These are phyloP conservation scores for Coemansia sp. DNA, from an alignment of 192 early-diverging fungal species.

Conservation along the genomic window DNA sequence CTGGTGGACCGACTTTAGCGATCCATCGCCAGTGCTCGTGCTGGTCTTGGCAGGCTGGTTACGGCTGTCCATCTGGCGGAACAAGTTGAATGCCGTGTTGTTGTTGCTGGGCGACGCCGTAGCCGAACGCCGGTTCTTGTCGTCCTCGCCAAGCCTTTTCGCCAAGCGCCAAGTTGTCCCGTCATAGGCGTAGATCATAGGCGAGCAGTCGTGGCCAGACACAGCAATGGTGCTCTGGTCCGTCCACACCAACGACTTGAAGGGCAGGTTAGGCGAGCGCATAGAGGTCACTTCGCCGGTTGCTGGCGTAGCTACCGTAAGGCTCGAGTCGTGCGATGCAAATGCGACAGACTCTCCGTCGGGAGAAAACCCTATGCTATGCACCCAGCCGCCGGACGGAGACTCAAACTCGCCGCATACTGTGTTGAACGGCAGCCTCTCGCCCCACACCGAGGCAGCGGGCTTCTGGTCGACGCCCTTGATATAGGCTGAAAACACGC, in stretches of 20 bases:
- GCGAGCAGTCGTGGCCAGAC: conserved; percentile 92
- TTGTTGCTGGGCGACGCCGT: conserved; percentile 56
- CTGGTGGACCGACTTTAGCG: conserved; percentile 87
- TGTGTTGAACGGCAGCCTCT: conserved; percentile 90
- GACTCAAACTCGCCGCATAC: conserved; percentile 85
- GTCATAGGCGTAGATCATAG: conserved; percentile 72
- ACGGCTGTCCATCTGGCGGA: conserved; percentile 91
- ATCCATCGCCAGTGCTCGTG: conserved; percentile 37
- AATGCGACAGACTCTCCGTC: conserved; percentile 85
- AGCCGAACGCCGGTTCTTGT: conserved; percentile 59
- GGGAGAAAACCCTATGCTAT: conserved; percentile 85
- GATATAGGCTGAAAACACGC: conserved; percentile 94
- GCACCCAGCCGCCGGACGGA: conserved; percentile 86
- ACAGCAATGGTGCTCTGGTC: conserved; percentile 78
- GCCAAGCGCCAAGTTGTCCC: conserved; percentile 52
- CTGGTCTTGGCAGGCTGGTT: conserved; percentile 58
- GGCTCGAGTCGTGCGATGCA: conserved; percentile 80
- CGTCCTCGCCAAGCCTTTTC: conserved; percentile 79
- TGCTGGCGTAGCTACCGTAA: conserved; percentile 75
- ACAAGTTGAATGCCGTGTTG: conserved; percentile 79
- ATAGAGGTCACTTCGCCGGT: conserved; percentile 64
- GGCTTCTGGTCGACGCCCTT: conserved; percentile 94
- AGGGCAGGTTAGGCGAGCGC: conserved; percentile 69
- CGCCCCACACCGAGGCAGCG: conserved; percentile 86
- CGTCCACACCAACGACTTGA: conserved; percentile 76